Evolutionary conservation across 139 green algal species (phyloP).

Genomic region (Micractinium sp.): DNA sequence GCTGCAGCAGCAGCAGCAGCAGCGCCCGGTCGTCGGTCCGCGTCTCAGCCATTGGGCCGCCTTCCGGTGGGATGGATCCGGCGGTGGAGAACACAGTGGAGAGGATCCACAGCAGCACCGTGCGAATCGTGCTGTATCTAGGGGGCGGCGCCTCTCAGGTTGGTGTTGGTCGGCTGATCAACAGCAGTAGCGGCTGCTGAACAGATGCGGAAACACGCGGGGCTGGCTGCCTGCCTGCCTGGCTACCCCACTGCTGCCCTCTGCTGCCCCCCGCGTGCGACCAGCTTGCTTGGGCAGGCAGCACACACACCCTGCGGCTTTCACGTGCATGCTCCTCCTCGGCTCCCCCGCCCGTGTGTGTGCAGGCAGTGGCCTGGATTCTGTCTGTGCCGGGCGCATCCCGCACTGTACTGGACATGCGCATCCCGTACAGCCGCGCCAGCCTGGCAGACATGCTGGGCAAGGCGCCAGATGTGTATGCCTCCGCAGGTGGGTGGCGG

Average conservation of each 20-base stretch:
- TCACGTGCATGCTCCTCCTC: neutral
- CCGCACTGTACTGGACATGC: constrained; percentile 75
- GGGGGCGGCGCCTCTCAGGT: constrained; percentile 69
- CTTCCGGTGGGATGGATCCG: neutral
- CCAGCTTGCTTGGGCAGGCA: too few relatives aligned
- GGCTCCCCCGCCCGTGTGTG: neutral
- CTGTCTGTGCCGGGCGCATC: constrained; percentile 80
- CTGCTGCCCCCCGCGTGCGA: neutral
- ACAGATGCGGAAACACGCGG: too few relatives aligned
- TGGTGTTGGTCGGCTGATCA: too few relatives aligned
- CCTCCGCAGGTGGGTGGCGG: constrained; percentile 21
- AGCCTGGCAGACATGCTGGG: constrained; percentile 63
- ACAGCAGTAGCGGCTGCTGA: neutral
- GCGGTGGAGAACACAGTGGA: constrained; percentile 30
- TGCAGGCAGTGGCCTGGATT: constrained; percentile 76
- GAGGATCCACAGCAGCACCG: constrained; percentile 52
- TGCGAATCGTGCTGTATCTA: constrained; percentile 59
- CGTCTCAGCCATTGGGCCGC: too few relatives aligned
- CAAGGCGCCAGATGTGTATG: constrained; percentile 58
- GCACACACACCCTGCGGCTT: too few relatives aligned
- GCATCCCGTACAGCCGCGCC: constrained; percentile 74
- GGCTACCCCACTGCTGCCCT: neutral
- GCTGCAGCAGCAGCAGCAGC: neutral
- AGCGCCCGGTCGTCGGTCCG: too few relatives aligned
- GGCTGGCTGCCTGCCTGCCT: neutral